Evolutionary conservation across 1,139 yeast species (phyloP), one percentile per base, ranked within the genome.

Genomic region (Magnusiomyces sp.): DNA sequence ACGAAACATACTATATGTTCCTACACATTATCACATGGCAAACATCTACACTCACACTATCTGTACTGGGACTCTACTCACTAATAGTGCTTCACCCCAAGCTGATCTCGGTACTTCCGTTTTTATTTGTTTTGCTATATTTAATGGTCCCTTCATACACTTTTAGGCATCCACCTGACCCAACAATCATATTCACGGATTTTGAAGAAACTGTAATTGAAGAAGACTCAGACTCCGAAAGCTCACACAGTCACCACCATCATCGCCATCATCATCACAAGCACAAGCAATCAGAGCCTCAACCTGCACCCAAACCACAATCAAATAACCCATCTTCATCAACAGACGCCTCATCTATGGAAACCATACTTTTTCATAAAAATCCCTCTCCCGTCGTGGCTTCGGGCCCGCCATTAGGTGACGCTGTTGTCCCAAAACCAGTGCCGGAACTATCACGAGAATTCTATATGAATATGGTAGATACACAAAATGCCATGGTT

Each of bases 401-500:
- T 1, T 68, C 67, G 7, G 83, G 81, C 0, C 79, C 80, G 1
- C 71, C 77, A 0, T 58, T 84, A 41, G 64, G 70, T 44, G 68
- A 69, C 5, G 71, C 76, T 13, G 72, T 68, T 11, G 58, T 75
- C 0, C 94, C 95, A 1, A 79, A 77, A 53, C 95, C 95, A 0
- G 85, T 82, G 2, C 86, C 92, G 1, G 88, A 87, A 62, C 72
- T 85, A 46, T 81, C 92, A 17, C 74, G 86, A 49, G 95, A 88
- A 62, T 88, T 87, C 62, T 68, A 83, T 29, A 65, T 88, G 54
- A 88, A 88, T 63, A 70, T 86, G 58, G 86, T 95, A 0, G 96
- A 88, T 67, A 71, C 88, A 50, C 96, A 88, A 61, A 88, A 88
- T 63, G 83, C 81, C 58, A 83, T 85, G 88, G 64, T 81, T n/a